These are phyloP conservation scores for Blepharisma stoltei DNA, from an alignment of 73 alveolate genomes.

Conservation along the genomic window DNA sequence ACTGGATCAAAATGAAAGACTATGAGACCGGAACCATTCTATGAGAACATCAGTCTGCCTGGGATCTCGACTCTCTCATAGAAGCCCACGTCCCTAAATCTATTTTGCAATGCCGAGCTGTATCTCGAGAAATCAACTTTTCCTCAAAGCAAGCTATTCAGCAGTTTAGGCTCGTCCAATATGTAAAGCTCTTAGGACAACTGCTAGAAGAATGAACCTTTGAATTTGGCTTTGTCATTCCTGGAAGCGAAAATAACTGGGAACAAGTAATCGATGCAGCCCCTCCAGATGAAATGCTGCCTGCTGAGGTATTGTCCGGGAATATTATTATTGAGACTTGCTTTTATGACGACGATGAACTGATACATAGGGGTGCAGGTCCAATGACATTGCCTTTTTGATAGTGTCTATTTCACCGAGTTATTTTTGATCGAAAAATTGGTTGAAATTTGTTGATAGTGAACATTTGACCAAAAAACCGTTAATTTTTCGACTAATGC, in stretches of 20 bases:
- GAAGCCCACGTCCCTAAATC: too few relatives aligned
- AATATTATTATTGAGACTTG: background rate
- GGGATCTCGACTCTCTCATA: too few relatives aligned
- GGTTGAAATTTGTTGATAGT: too few relatives aligned
- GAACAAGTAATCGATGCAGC: background rate
- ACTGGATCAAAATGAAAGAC: too few relatives aligned
- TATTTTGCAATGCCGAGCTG: background rate
- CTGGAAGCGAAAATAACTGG: background rate
- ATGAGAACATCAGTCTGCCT: too few relatives aligned
- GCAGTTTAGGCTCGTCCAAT: background rate
- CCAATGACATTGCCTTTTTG: too few relatives aligned
- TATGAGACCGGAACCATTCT: too few relatives aligned
- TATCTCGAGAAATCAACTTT: background rate
- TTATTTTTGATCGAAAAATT: too few relatives aligned
- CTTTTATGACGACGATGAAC: background rate
- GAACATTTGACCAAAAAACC: too few relatives aligned
- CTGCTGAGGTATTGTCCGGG: background rate
- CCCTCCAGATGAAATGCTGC: background rate
- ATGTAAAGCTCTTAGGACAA: background rate
- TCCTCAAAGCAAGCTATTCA: background rate
- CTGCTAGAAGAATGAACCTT: background rate
- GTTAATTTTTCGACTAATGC: too few relatives aligned
- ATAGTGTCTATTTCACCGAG: too few relatives aligned
- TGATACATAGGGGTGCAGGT: too few relatives aligned
- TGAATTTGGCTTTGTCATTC: conserved; percentile 7